Evolutionary conservation across 139 green algal genomes (phyloP).

Genomic region (Tetraselmis striata): DNA sequence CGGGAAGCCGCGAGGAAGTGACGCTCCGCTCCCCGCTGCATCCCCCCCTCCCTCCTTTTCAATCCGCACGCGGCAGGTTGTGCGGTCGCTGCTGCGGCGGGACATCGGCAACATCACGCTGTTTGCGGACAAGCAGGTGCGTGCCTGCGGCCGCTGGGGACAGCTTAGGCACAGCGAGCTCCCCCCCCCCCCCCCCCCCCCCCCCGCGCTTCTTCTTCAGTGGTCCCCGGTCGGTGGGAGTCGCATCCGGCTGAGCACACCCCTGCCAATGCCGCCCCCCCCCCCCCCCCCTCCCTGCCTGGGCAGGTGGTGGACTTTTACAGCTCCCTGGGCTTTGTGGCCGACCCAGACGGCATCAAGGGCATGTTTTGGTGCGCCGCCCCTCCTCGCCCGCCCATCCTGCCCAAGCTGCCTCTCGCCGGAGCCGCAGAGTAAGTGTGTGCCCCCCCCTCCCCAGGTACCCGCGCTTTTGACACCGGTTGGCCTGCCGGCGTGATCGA

Average conservation of each 20-base stretch:
- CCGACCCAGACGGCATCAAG: slow-evolving; percentile 90
- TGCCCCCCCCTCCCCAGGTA: too few relatives aligned
- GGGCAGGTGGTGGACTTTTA: slow-evolving; percentile 80
- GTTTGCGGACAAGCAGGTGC: slow-evolving; percentile 82
- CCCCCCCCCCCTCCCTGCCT: neutral
- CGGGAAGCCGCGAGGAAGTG: too few relatives aligned
- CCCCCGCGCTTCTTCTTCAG: neutral
- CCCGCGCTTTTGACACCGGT: neutral
- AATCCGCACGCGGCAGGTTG: slow-evolving; percentile 25
- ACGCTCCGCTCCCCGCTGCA: too few relatives aligned
- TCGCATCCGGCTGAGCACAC: neutral
- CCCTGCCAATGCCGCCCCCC: neutral
- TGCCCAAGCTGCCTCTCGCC: too few relatives aligned
- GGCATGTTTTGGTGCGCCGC: slow-evolving; percentile 56
- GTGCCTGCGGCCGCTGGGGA: too few relatives aligned
- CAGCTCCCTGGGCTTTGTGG: slow-evolving; percentile 78
- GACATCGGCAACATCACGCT: slow-evolving; percentile 97
- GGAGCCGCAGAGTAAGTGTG: too few relatives aligned
- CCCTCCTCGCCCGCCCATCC: too few relatives aligned
- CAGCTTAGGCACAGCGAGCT: too few relatives aligned
- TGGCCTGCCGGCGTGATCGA: too few relatives aligned
- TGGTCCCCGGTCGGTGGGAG: neutral
- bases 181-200: neutral
- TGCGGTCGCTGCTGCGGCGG: slow-evolving; percentile 64
- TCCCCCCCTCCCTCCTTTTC: too few relatives aligned